Evolutionary conservation across 2,329 filamentous ascomycete species (phyloP).

Genomic region (Pseudodiploospora longispora): DNA sequence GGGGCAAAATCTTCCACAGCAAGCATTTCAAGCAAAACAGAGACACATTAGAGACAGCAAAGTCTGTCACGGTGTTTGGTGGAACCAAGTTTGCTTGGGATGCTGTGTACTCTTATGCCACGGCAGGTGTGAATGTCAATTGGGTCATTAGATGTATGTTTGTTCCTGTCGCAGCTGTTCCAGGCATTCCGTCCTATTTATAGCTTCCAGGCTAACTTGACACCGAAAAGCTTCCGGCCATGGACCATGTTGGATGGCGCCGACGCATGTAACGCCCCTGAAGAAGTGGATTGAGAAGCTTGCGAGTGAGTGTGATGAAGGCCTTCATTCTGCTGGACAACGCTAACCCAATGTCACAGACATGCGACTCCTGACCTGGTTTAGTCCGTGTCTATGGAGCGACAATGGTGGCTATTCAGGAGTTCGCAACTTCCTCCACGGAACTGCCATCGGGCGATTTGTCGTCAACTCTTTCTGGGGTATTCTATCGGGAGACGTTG

Average conservation of each 20-base stretch:
- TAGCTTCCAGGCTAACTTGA: constrained; percentile 1
- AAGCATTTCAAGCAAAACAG: constrained; percentile 36
- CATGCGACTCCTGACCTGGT: constrained; percentile 62
- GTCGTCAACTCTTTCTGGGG: constrained; percentile 51
- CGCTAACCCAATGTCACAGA: constrained; percentile 18
- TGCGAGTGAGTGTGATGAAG: constrained; percentile 32
- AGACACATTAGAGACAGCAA: constrained; percentile 32
- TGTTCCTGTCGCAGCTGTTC: constrained; percentile 2
- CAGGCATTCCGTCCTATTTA: background rate
- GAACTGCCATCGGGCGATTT: constrained; percentile 46
- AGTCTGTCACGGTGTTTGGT: constrained; percentile 48
- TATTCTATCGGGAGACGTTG: constrained; percentile 47
- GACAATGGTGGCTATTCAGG: constrained; percentile 50
- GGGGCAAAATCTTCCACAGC: constrained; percentile 40
- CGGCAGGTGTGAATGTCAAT: constrained; percentile 45
- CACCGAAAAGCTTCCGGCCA: constrained; percentile 35
- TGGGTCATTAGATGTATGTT: constrained; percentile 47
- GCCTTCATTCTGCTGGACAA: constrained; percentile 34
- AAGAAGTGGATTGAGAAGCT: constrained; percentile 62
- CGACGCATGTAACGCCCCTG: constrained; percentile 57
- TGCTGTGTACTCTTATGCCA: constrained; percentile 53
- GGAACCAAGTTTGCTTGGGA: constrained; percentile 60
- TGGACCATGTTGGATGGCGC: constrained; percentile 51
- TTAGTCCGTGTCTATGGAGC: constrained; percentile 68
- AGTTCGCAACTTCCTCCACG: constrained; percentile 48